Conservation (phyloP, 2,329 filamentous ascomycete species). For the Fusarium cicatricum region DNA sequence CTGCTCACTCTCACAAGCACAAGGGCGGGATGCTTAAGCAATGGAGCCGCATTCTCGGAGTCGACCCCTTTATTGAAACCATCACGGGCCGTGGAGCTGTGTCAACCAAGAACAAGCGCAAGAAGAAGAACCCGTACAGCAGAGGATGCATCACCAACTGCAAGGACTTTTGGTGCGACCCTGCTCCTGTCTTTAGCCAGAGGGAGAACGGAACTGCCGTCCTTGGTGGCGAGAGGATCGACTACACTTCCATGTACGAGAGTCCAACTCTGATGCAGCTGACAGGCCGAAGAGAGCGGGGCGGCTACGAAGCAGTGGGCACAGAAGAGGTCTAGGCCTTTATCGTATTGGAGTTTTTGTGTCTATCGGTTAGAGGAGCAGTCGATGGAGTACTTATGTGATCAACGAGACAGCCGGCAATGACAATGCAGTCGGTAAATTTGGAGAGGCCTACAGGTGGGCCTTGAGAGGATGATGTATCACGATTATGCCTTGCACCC, state of each 20-base stretch:
- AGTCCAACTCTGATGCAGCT: slow-evolving; percentile 74
- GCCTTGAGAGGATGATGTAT: slow-evolving; percentile 21
- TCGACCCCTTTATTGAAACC: slow-evolving; percentile 94
- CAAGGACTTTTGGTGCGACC: slow-evolving; percentile 95
- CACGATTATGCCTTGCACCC: slow-evolving; percentile 25
- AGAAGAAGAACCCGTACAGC: slow-evolving; percentile 83
- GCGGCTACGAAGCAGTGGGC: slow-evolving; percentile 70
- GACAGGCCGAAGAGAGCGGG: slow-evolving; percentile 57
- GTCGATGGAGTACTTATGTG: slow-evolving; percentile 18
- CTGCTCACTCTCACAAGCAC: slow-evolving; percentile 60
- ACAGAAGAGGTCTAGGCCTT: slow-evolving; percentile 57
- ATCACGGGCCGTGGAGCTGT: slow-evolving; percentile 84
- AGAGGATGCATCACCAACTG: slow-evolving; percentile 88
- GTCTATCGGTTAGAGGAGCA: slow-evolving; percentile 14
- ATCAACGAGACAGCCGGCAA: slow-evolving; percentile 31
- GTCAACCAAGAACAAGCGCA: slow-evolving; percentile 59
- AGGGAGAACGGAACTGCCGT: slow-evolving; percentile 77
- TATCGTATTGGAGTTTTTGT: neutral
- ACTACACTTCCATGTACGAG: slow-evolving; percentile 93
- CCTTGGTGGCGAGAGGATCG: slow-evolving; percentile 79
- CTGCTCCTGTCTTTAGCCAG: slow-evolving; percentile 79
- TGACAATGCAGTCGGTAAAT: slow-evolving; percentile 29
- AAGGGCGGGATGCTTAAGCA: slow-evolving; percentile 75
- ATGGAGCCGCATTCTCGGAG: slow-evolving; percentile 85
- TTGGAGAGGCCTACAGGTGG: slow-evolving; percentile 14